Base-by-base conservation (phyloP, 805 yeast genomes). In the Cyberlindnera japonica region DNA sequence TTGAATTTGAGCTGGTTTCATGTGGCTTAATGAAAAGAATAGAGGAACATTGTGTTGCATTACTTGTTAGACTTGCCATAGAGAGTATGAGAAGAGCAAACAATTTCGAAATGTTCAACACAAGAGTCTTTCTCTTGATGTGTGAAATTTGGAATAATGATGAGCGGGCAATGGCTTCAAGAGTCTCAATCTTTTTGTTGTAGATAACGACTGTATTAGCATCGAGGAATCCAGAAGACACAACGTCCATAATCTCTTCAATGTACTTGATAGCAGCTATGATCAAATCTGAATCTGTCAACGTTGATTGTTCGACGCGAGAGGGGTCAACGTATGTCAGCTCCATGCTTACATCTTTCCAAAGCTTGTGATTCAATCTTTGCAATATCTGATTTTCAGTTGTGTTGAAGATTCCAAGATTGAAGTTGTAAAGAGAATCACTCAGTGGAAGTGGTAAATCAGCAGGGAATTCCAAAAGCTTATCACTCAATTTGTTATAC, bases 11-110 rank as follows among this genome's bases (percentile, higher is more conserved):
- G 8, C 48, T 43, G 36, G 63, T 41, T 41, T 57, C 56, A 43
- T 57, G 61, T 15, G 68, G 65, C 28, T 58, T 57, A 47, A 72
- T 67, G 24, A 66, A 41, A 27, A 72, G 53, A 33, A 71, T 50
- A 6, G 57, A 55, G 7, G 57, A 48, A 29, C 72, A 58, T 17
- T 53, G 51, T 1, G 62, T 47, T 4, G 59, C 54, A 24, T 64
- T 60, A 21, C 61, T 49, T 6, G 64, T 42, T 3, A 60, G 32
- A 27, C 49, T 53, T 0, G 67, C 55, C 9, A 58, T 41, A 9
- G 60, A 54, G 35, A 59, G 45, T 16, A 66, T 47, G 25, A 70
- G 56, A 9, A 54, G 43, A 3, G 72, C 51, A 24, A 60, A 54
- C 6, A 71, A 50, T 36, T 53, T 51, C 14, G 64, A 58, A 6